Percentiles rank a stretch among this genome's conserved stretches.
These are phyloP conservation scores for Sugiyamaella japonica DNA, from an alignment of 1,139 yeast genomes.

Conservation along the genomic window DNA sequence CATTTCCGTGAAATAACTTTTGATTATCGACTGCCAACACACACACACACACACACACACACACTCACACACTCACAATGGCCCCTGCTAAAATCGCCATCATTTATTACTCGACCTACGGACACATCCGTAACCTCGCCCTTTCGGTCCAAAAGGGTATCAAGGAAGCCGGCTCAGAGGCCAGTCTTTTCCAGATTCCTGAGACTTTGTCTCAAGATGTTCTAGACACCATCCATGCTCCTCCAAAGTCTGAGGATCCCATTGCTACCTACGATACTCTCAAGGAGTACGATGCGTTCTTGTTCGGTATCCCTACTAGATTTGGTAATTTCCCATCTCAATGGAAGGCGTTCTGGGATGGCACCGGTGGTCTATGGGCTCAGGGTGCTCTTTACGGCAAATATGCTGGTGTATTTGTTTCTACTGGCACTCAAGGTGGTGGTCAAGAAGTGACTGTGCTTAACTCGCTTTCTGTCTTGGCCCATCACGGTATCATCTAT, in stretches of 20 bases:
- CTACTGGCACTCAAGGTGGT: constrained; percentile 82
- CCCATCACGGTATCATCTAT: constrained; percentile 76
- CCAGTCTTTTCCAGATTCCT: constrained; percentile 67
- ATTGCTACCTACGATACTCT: constrained; percentile 61
- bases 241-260: constrained; percentile 66
- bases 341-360: constrained; percentile 76
- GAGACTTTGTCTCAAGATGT: constrained; percentile 73
- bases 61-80: constrained; percentile 8
- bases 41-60: no score
- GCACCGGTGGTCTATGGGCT: constrained; percentile 82
- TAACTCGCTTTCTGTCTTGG: constrained; percentile 65
- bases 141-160: constrained; percentile 69
- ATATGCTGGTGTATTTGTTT: constrained; percentile 70
- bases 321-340: constrained; percentile 80
- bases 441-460: constrained; percentile 73
- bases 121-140: constrained; percentile 70
- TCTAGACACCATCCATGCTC: constrained; percentile 61
- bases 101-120: constrained; percentile 77
- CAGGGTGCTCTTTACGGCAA: constrained; percentile 71
- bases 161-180: constrained; percentile 67
- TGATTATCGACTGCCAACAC: neutral
- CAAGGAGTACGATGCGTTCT: constrained; percentile 64
- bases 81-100: constrained; percentile 57
- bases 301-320: constrained; percentile 82
- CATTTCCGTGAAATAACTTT: neutral